Evolutionary conservation across 106 monocot species (phyloP).

Genomic region (Ottelia alismoides): DNA sequence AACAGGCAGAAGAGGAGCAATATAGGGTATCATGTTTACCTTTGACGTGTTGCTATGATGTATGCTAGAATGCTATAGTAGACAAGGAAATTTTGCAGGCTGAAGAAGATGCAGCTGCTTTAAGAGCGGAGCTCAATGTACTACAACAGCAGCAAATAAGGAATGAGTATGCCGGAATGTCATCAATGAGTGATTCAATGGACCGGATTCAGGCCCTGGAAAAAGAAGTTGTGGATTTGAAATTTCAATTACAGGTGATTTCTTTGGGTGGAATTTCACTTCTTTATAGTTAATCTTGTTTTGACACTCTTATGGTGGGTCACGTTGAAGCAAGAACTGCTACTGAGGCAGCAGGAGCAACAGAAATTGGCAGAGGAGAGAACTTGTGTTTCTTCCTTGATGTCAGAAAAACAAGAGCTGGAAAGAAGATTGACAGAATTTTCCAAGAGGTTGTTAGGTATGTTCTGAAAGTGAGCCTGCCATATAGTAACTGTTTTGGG

Average conservation of each 20-base stretch:
- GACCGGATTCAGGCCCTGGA: slow-evolving; percentile 46
- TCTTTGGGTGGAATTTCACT: neutral
- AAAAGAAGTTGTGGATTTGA: slow-evolving; percentile 65
- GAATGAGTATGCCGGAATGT: slow-evolving; percentile 27
- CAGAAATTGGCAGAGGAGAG: slow-evolving; percentile 56
- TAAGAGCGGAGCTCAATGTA: slow-evolving; percentile 87
- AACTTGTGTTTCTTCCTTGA: slow-evolving; percentile 32
- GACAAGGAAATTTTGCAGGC: slow-evolving; percentile 61
- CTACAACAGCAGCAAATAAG: slow-evolving; percentile 55
- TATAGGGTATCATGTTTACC: slow-evolving; percentile 89
- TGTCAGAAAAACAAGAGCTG: slow-evolving; percentile 60
- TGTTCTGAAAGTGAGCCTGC: neutral
- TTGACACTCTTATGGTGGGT: no score
- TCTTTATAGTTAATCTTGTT: neutral
- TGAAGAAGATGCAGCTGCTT: slow-evolving; percentile 91
- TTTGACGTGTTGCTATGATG: no score
- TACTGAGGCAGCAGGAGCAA: slow-evolving; percentile 61
- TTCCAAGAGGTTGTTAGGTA: slow-evolving; percentile 69
- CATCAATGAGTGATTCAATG: slow-evolving; percentile 17
- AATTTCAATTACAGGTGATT: slow-evolving; percentile 47
- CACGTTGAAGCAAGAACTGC: slow-evolving; percentile 25
- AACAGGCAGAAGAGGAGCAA: slow-evolving; percentile 98
- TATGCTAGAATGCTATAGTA: no score
- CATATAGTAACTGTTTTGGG: no score
- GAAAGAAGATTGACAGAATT: slow-evolving; percentile 57